phyloP scores from a whole-genome alignment of 345 rosid genomes.

The Aquilaria yunnanensis region DNA sequence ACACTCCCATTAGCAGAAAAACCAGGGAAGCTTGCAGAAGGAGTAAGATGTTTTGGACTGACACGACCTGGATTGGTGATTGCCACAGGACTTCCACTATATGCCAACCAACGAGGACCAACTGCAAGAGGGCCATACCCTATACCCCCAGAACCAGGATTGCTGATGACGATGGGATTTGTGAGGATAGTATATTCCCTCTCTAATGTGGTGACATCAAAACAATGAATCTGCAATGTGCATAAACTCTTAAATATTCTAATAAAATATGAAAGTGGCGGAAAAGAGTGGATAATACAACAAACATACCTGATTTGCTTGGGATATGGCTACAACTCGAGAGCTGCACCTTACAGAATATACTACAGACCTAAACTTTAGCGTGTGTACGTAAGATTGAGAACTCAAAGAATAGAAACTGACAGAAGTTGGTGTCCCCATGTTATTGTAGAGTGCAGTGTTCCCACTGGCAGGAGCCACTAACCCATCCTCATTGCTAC shows the following conservation, averaged over 20 bases:
- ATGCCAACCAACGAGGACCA: constrained; percentile 96
- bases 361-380: constrained; percentile 70
- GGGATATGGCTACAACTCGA: constrained; percentile 83
- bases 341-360: constrained; percentile 87
- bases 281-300: not conserved
- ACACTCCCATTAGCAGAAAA: constrained; percentile 43
- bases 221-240: constrained; percentile 79
- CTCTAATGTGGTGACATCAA: constrained; percentile 55
- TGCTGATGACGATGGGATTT: constrained; percentile 44
- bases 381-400: constrained; percentile 59
- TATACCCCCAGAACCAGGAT: constrained; percentile 48
- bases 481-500: constrained; percentile 33
- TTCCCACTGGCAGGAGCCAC: constrained; percentile 28
- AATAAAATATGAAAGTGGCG: not conserved
- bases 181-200: constrained; percentile 57
- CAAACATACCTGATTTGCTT: constrained; percentile 62
- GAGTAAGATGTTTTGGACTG: constrained; percentile 54
- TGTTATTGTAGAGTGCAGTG: constrained; percentile 31
- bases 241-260: constrained; percentile 8
- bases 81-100: constrained; percentile 65
- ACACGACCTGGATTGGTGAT: constrained; percentile 44
- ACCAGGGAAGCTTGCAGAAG: constrained; percentile 47
- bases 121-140: constrained; percentile 96
- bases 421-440: constrained; percentile 49
- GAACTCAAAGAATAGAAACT: constrained; percentile 76